Evolutionary conservation across 192 early-diverging fungal species (phyloP), one percentile per base, ranked within the genome.

Genomic region (Phycomyces nitens): DNA sequence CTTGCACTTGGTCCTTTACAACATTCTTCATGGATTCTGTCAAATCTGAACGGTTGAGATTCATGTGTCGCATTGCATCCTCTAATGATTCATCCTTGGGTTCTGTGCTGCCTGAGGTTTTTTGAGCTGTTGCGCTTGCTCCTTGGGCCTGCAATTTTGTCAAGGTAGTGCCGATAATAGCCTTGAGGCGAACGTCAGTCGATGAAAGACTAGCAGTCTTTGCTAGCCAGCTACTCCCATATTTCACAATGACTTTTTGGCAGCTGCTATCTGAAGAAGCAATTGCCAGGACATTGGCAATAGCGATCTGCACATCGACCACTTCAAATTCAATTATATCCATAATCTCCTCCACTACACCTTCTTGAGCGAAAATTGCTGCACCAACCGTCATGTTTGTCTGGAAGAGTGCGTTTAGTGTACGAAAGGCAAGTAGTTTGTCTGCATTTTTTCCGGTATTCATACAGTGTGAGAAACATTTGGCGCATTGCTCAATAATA

Each of bases 301-400:
- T 69, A 1, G 87, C 83, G 21, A 88, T 71, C 68, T 95, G 91
- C 6, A 90, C 82, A 10, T 75, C 71, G 18, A 67, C 77, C 9
- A 70, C 68, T 64, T 95, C 93, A 63, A 89, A 84, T 56, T 95
- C 93, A 44, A 90, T 75, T 49, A 80, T 80, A 60, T 95, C 93
- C 80, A 92, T 82, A 29, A 94, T 79, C 21, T 91, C 89, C 26
- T 81, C 88, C 12, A 92, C 64, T 5, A 92, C 70, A 0, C 87
- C 89, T 23, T 79, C 73, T 18, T 80, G 78, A 27, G 66, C 64
- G 58, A 94, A 79, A 22, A 95, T 79, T 2, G 69, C 66, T 0
- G 75, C 73, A 9, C 82, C 83, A n/a, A 86, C 65, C 14, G 84
- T 66, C 21, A 83, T 69, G 23, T 78, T 80, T 1, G 87, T 82